These are phyloP conservation scores for Suillus clintonianus DNA, from an alignment of 768 basidiomycete genomes.

Conservation along the genomic window DNA sequence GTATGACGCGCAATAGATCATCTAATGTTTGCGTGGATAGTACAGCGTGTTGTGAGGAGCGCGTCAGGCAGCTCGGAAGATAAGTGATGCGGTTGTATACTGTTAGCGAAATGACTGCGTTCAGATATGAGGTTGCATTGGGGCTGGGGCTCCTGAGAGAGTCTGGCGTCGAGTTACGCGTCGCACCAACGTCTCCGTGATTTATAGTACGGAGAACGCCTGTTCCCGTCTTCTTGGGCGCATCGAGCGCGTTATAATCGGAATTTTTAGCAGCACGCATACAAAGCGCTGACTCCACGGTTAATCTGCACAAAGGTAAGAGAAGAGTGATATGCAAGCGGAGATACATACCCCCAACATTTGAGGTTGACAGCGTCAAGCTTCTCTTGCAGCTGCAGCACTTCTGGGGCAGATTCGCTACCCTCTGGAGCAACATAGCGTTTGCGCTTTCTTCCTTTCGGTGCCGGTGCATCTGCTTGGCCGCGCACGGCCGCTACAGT, in stretches of 20 bases:
- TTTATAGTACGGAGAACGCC: constrained; percentile 30
- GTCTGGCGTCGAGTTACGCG: neutral
- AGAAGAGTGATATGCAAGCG: neutral
- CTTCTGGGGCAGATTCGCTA: constrained; percentile 43
- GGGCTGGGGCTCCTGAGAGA: neutral
- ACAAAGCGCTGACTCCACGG: constrained; percentile 57
- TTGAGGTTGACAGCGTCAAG: constrained; percentile 55
- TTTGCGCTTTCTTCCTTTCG: constrained; percentile 38
- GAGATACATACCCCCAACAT: constrained; percentile 59
- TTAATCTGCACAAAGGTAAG: constrained; percentile 41
- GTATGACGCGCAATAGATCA: constrained; percentile 59
- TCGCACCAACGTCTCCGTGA: neutral
- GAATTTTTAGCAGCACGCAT: constrained; percentile 64
- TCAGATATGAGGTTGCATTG: constrained; percentile 8
- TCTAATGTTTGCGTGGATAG: constrained; percentile 73
- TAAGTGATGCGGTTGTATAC: constrained; percentile 63
- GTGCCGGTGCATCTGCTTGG: constrained; percentile 30
- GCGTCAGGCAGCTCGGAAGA: constrained; percentile 58
- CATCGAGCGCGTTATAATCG: constrained; percentile 60
- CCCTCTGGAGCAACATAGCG: constrained; percentile 23
- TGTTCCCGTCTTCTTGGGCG: constrained; percentile 29
- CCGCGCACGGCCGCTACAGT: constrained; percentile 39
- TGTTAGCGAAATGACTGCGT: constrained; percentile 60
- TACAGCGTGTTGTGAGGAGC: constrained; percentile 68
- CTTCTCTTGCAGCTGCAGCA: constrained; percentile 47